Base-by-base conservation (phyloP, 2,329 filamentous ascomycete genomes). In the Lachnellula cervina region DNA sequence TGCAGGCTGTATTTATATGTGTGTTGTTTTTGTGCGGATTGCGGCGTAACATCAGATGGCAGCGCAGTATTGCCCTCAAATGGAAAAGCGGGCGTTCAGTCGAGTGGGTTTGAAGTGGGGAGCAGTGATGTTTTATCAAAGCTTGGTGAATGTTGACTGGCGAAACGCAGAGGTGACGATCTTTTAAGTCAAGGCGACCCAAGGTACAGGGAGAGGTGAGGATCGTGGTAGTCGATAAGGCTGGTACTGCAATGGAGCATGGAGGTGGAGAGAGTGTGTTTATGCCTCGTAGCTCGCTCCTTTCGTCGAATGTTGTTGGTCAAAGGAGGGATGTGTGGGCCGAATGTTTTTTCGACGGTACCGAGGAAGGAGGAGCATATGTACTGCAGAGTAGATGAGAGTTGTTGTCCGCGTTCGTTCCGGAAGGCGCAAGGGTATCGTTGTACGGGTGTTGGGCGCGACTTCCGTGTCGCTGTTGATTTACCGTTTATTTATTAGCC, bases 281-380 rank as follows among this genome's bases (percentile, higher is more conserved):
- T 58, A 56, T 54, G 52, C 48, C 50, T 51, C 50, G 54, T 47
- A 23, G 38, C 44, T 49, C 45, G 56, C 35, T 51, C 52, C 50
- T 42, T 52, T 43, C 51, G 51, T 38, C 48, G 50, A 49, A 46
- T 13, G 47, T 43, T 45, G 46, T 34, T 45, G 55, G 51, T 35
- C 50, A 55, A 59, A 57, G 43, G 42, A 56, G n/a, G n/a, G 47
- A 58, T 56, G 54, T 45, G 49, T 32, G 52, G 49, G 59, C 54
- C 56, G 53, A 60, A 53, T 32, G 51, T 57, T 63, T 56, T 58
- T 59, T 57, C 55, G 54, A 57, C 59, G 53, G 56, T 58, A 55
- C 53, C 57, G 51, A 48, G 49, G 51, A 55, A 47, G 46, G 52
- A 47, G 43, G 56, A 54, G 57, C 56, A 63, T 59, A 59, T 48